A percentile compares a stretch with the other conserved stretches of the same genome.
Evolutionary conservation across 116 monocot genomes (phyloP).

Genomic region (Dioscorea cayenensis): DNA sequence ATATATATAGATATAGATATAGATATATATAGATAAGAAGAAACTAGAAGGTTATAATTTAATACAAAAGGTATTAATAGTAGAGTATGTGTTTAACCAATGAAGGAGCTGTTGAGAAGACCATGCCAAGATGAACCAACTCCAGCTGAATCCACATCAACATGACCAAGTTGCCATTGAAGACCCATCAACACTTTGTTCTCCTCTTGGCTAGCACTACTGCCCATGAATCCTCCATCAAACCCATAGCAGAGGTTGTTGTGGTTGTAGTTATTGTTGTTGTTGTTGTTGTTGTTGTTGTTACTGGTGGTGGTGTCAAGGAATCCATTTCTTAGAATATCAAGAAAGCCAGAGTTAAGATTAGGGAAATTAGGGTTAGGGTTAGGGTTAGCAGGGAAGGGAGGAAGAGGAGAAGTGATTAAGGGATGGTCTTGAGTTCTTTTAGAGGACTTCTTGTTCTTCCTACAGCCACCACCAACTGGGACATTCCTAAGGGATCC

Average conservation of each 20-base stretch:
- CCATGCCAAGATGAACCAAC: not conserved
- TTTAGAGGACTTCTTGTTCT: conserved; percentile 31
- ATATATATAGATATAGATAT: too few relatives aligned
- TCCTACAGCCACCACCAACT: conserved; percentile 49
- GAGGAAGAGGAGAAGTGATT: not conserved
- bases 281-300: not conserved
- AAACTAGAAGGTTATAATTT: too few relatives aligned
- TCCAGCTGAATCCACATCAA: not conserved
- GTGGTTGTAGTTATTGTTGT: conserved; percentile 5
- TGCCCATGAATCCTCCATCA: conserved; percentile 3
- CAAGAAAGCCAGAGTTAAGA: conserved; percentile 9
- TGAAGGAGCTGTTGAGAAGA: not conserved
- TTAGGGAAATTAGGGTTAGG: conserved; percentile 9
- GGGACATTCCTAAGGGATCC: conserved; percentile 50
- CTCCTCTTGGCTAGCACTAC: conserved; percentile 2
- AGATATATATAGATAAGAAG: too few relatives aligned
- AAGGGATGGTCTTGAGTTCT: not conserved
- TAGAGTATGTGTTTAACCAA: not conserved
- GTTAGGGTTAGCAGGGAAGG: not conserved
- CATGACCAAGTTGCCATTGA: conserved; percentile 13
- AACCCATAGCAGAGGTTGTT: conserved; percentile 11
- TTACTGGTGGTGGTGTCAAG: not conserved
- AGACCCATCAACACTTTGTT: conserved; percentile 21
- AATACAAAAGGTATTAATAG: too few relatives aligned
- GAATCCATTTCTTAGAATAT: not conserved